Percentiles rank a stretch among this genome's conserved stretches.
These are phyloP conservation scores for Yarrowia alimentaria DNA, from an alignment of 805 yeast genomes.

Conservation along the genomic window DNA sequence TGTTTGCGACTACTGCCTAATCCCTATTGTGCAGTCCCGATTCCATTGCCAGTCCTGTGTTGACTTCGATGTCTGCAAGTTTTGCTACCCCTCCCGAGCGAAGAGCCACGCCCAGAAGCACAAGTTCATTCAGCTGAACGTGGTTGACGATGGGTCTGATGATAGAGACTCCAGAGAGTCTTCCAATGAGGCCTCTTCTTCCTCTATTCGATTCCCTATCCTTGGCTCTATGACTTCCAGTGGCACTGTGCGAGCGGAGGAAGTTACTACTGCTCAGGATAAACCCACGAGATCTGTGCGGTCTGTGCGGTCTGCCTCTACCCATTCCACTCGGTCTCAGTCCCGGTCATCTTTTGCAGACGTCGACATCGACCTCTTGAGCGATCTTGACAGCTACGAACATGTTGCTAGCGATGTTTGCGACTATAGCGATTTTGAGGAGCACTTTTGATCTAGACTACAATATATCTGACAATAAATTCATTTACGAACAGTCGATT, in stretches of 20 bases:
- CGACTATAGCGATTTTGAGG: slow-evolving; percentile 13
- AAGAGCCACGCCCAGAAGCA: slow-evolving; percentile 18
- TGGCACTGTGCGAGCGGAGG: neutral
- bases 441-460: slow-evolving; percentile 11
- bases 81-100: slow-evolving; percentile 19
- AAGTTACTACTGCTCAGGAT: neutral
- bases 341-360: slow-evolving; percentile 8
- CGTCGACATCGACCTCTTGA: neutral
- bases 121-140: slow-evolving; percentile 1
- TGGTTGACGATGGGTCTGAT: neutral
- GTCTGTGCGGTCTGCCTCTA: no score
- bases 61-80: slow-evolving; percentile 51
- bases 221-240: slow-evolving; percentile 7
- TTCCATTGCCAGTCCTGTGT: slow-evolving; percentile 50
- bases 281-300: neutral
- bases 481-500: no score
- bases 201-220: slow-evolving; percentile 7
- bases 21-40: slow-evolving; percentile 43
- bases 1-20: slow-evolving; percentile 14
- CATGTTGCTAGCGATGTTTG: slow-evolving; percentile 10
- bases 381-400: slow-evolving; percentile 11
- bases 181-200: neutral
- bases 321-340: slow-evolving; percentile 5
- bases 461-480: neutral
- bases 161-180: neutral